These are phyloP conservation scores for Gypsophila paniculata DNA, from an alignment of 179 eudicot species.

Conservation along the genomic window DNA sequence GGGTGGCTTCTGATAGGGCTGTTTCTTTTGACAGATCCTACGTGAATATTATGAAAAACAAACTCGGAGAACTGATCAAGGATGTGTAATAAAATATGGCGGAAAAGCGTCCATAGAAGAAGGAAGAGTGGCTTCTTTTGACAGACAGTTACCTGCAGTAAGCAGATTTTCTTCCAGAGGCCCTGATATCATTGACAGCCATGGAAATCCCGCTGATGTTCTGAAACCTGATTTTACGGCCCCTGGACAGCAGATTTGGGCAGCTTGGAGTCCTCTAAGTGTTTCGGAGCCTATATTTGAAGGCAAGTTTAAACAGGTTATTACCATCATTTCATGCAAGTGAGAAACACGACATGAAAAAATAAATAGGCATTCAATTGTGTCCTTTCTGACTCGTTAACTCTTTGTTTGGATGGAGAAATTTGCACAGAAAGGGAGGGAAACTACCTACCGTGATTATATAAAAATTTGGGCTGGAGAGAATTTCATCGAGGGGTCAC, in stretches of 20 bases:
- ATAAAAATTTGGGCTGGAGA: no score
- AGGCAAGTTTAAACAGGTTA: constrained; percentile 38
- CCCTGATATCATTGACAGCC: constrained; percentile 59
- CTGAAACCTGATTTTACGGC: constrained; percentile 86
- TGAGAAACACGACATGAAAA: not conserved
- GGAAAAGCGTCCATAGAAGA: constrained; percentile 75
- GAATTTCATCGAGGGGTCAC: no score
- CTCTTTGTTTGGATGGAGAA: no score
- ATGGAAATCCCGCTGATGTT: constrained; percentile 52
- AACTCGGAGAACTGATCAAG: constrained; percentile 45
- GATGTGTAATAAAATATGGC: constrained; percentile 38
- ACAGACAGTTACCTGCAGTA: constrained; percentile 54
- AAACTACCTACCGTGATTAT: no score
- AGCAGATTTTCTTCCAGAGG: constrained; percentile 92
- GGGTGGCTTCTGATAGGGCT: not conserved
- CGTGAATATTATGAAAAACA: constrained; percentile 52
- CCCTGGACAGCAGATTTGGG: constrained; percentile 96
- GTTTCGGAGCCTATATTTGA: constrained; percentile 50
- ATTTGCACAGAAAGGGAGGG: no score
- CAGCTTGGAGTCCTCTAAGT: constrained; percentile 95
- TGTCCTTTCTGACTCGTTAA: not conserved
- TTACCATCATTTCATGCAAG: not conserved
- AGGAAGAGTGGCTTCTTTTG: constrained; percentile 66
- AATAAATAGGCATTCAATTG: not conserved
- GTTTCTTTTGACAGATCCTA: constrained; percentile 45